phyloP scores from a whole-genome alignment of 1,284 basidiomycete genomes.

The Thelephora terrestris region DNA sequence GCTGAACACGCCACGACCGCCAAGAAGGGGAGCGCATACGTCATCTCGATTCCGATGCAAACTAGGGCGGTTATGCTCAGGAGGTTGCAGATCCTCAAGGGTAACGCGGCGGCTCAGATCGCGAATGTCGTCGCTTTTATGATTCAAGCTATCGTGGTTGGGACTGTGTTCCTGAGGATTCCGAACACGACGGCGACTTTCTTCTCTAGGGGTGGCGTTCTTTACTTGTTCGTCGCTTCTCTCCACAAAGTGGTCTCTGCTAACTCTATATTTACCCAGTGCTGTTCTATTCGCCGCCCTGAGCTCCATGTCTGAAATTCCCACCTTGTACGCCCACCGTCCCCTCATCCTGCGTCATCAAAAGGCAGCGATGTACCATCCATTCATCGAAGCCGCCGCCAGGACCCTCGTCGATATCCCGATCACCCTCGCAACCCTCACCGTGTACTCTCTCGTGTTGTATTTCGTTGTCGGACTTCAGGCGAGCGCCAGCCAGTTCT shows the following conservation, averaged over 20 bases:
- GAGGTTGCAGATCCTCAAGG: slow-evolving; percentile 57
- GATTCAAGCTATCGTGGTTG: slow-evolving; percentile 65
- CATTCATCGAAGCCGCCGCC: slow-evolving; percentile 56
- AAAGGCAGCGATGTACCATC: slow-evolving; percentile 54
- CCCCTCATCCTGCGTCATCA: slow-evolving; percentile 58
- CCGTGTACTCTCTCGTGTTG: slow-evolving; percentile 44
- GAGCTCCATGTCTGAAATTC: slow-evolving; percentile 63
- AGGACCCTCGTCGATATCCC: slow-evolving; percentile 65
- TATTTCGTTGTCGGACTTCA: slow-evolving; percentile 61
- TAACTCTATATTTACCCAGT: slow-evolving; percentile 18
- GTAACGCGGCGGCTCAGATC: slow-evolving; percentile 37
- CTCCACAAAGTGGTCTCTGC: background rate
- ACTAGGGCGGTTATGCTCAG: slow-evolving; percentile 55
- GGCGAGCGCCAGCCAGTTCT: slow-evolving; percentile 43
- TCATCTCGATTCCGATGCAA: slow-evolving; percentile 38
- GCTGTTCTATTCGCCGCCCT: slow-evolving; percentile 45
- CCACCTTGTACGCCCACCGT: slow-evolving; percentile 60
- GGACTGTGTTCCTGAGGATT: slow-evolving; percentile 65
- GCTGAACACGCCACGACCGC: slow-evolving; percentile 37
- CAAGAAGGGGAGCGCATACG: slow-evolving; percentile 21
- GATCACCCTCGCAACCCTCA: slow-evolving; percentile 42
- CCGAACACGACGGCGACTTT: slow-evolving; percentile 54
- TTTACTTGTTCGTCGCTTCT: slow-evolving; percentile 47
- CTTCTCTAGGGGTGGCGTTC: slow-evolving; percentile 73
- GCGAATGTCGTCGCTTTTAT: slow-evolving; percentile 31